Conservation (phyloP, 2,329 filamentous ascomycete species). For the Trichoderma asperellum region DNA sequence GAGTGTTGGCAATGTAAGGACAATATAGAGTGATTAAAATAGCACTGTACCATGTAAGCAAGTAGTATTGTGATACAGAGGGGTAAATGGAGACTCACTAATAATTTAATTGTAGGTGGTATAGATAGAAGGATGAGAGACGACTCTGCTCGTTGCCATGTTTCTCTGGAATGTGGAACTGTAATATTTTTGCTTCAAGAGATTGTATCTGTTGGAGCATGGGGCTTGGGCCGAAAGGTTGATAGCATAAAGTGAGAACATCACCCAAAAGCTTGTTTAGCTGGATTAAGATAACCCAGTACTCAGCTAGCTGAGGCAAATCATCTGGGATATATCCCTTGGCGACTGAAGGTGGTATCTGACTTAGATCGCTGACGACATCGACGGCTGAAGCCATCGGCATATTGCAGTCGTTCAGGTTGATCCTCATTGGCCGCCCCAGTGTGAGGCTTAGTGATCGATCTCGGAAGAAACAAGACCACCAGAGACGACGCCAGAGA, state of each 20-base stretch:
- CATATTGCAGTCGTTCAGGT: constrained; percentile 12
- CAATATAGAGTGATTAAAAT: constrained; percentile 13
- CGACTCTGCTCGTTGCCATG: neutral
- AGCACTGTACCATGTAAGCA: neutral
- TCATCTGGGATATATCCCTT: constrained; percentile 9
- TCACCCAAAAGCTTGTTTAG: constrained; percentile 1
- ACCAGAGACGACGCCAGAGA: constrained; percentile 22
- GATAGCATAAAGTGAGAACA: constrained; percentile 2
- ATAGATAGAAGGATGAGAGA: neutral
- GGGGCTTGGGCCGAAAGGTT: neutral
- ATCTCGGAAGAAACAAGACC: constrained; percentile 21
- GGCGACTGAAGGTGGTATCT: neutral
- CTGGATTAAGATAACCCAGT: constrained; percentile 3
- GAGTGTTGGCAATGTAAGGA: constrained; percentile 2
- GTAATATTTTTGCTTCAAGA: neutral
- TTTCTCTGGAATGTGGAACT: neutral
- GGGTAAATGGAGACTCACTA: neutral
- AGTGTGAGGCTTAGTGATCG: constrained; percentile 7
- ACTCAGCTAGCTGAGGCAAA: constrained; percentile 11
- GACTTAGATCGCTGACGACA: neutral
- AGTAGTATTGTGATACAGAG: no score
- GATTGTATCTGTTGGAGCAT: constrained; percentile 4
- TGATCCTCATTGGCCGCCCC: constrained; percentile 5
- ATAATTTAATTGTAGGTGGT: constrained; percentile 7
- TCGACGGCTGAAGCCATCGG: constrained; percentile 1